These are phyloP conservation scores for Nadsonia fulvescens DNA, from an alignment of 805 yeast species.

Conservation along the genomic window DNA sequence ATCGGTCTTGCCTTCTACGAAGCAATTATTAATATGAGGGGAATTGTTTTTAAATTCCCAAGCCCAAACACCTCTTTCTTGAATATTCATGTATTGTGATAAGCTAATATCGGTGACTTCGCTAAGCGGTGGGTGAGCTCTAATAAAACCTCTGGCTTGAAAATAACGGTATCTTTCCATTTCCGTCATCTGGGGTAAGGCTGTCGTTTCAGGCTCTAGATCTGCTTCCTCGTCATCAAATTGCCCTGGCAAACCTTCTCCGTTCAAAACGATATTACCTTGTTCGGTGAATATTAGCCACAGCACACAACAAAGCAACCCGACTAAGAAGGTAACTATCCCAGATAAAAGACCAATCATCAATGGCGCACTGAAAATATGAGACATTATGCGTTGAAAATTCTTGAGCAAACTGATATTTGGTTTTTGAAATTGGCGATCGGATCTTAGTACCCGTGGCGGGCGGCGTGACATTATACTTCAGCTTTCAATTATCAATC, in stretches of 20 bases:
- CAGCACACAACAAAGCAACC: no score
- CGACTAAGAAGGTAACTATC: no score
- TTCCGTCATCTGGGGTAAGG: conserved; percentile 44
- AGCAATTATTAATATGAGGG: conserved; percentile 20
- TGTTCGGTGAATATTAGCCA: no score
- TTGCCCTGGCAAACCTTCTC: conserved; percentile 33
- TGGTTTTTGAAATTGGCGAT: no score
- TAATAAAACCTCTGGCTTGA: conserved; percentile 35
- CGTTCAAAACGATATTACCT: conserved; percentile 20
- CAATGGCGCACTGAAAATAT: conserved; percentile 4
- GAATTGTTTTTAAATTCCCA: conserved; percentile 49
- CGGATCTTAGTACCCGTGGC: no score
- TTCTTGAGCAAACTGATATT: no score
- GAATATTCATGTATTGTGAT: conserved; percentile 48
- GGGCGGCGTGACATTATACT: no score
- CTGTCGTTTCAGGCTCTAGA: conserved; percentile 41
- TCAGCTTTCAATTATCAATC: no score
- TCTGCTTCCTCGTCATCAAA: conserved; percentile 46
- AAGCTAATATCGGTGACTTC: conserved; percentile 26
- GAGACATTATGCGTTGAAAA: no score
- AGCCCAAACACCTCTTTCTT: conserved; percentile 76
- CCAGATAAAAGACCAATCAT: conserved; percentile 5
- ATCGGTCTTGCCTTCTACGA: conserved; percentile 49
- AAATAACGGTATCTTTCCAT: conserved; percentile 39
- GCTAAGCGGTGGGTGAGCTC: conserved; percentile 25